Evolutionary conservation across 352 stramenopile genomes (phyloP), one percentile per base, ranked within the genome.

Genomic region (Peronospora farinosa): DNA sequence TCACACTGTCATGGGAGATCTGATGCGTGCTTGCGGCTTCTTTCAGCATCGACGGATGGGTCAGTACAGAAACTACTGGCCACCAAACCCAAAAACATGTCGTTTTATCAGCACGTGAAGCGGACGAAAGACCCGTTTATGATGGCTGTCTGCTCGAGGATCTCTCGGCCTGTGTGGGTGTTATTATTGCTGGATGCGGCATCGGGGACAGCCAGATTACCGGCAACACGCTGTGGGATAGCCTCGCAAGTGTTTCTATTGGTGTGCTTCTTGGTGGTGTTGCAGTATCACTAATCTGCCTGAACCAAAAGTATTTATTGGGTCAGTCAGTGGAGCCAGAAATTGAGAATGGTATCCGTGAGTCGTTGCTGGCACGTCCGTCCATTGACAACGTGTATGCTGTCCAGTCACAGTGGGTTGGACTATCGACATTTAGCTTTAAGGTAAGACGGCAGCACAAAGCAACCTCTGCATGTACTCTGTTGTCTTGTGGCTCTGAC

Each of bases 321-420:
- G 96, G 96, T 17, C 89, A 98, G 52, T 95, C 92, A 28, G 88
- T 98, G 17, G 93, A 98, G 47, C 82, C 78, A 3, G 69, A 98
- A 91, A 79, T 94, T 87, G 64, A 91, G 57, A 63, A 89, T 52
- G 72, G 80, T 27, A 92, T 90, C 55, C 73, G 80, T 5, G 67
- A 88, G 47, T 57, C 89, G 31, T 53, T 92, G 53, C 68, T 96
- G 27, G 78, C 73, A 15, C 76, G 89, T 19, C 77, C 84, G 37
- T 96, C 86, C 51, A 97, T 98, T 65, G 94, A 98, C 40, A 88
- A 92, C 47, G 89, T 98, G 23, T 89, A 95, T 60, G 87, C 77
- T 16, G 94, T 99, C 42, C 95, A 98, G 73, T 97, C 85, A 35
- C 95, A 98, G 74, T 98, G 95, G 95, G 95, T 98, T 33, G 94